Base-by-base conservation (phyloP, 805 yeast genomes). In the Debaryomyces hansenii region DNA sequence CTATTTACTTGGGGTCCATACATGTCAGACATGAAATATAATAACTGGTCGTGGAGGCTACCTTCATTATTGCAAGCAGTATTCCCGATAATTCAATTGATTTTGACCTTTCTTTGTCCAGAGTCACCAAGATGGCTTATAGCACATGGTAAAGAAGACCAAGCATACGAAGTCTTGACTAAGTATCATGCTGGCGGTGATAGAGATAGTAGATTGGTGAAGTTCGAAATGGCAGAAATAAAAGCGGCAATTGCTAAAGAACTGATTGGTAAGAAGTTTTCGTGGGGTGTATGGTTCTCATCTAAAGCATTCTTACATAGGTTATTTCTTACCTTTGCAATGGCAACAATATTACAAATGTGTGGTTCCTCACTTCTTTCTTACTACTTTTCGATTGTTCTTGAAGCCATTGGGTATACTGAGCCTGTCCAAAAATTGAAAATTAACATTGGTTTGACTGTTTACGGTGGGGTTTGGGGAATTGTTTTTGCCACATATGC, bases 121-220 rank as follows among this genome's bases (percentile, higher is more conserved):
- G 82, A 78, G 49, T 70, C 79, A 4, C 82, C 82, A 7, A 57
- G 82, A 40, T 75, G 70, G 68, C 58, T 74, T 20, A 60, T 76
- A 1, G 49, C 65, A 15, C 59, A 63, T n/a, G 66, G 66, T 2
- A 53, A 61, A 15, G 51, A 59, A 10, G 54, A 62, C 1, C 56
- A 59, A 16, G 77, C 81, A 2, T 41, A 45, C 36, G 35, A 42
- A 10, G 35, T 51, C 14, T 44, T 51, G 24, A 31, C 39, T 5
- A 41, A 51, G 24, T 44, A 47, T 34, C 72, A 74, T 55, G 74
- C 71, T 47, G 70, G 70, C 43, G 66, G 49, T 18, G 50, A 49
- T 32, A 42, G 37, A n/a, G 16, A 21, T 12, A 21, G 20, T 4
- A 29, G 37, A 33, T 37, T 41, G 7, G 45, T 41, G 8, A 31